phyloP scores from a whole-genome alignment of 306 rosid genomes.

The Biancaea sappan region DNA sequence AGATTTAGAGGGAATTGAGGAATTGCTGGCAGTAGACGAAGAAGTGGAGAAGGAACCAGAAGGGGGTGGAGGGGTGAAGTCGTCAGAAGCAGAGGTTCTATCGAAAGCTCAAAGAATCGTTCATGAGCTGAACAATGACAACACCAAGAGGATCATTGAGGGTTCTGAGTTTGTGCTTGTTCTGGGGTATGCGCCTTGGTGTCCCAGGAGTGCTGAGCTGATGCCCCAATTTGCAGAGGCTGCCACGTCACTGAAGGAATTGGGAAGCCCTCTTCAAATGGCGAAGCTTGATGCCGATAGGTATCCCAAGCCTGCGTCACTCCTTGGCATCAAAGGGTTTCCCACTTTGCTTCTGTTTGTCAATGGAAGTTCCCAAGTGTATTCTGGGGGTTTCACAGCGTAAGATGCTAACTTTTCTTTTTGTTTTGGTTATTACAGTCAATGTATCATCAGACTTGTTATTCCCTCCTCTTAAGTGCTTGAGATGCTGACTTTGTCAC shows the following conservation, averaged over 20 bases:
- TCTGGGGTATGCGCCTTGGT: conserved; percentile 97
- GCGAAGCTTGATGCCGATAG: conserved; percentile 93
- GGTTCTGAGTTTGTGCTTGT: conserved; percentile 74
- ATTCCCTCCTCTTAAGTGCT: too few relatives aligned
- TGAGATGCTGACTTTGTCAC: background rate
- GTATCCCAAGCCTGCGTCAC: conserved; percentile 70
- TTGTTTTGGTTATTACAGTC: too few relatives aligned
- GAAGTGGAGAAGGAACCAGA: conserved; percentile 55
- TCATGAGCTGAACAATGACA: conserved; percentile 74
- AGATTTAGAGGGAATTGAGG: conserved; percentile 66
- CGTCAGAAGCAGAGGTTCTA: conserved; percentile 79
- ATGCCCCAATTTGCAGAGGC: conserved; percentile 98
- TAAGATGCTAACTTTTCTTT: conserved; percentile 45
- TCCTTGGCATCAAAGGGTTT: conserved; percentile 79
- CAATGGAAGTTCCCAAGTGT: conserved; percentile 78
- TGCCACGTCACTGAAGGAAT: conserved; percentile 72
- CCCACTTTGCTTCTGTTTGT: conserved; percentile 88
- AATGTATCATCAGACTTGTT: too few relatives aligned
- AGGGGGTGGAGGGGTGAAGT: conserved; percentile 40
- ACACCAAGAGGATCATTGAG: conserved; percentile 62
- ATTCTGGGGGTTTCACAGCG: conserved; percentile 93
- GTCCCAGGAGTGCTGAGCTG: conserved; percentile 91
- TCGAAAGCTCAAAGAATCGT: conserved; percentile 90
- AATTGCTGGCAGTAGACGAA: conserved; percentile 77
- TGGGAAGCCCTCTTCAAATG: conserved; percentile 69